Evolutionary conservation across 2,329 filamentous ascomycete species (phyloP).

Genomic region (Hyphodiscus sp.): DNA sequence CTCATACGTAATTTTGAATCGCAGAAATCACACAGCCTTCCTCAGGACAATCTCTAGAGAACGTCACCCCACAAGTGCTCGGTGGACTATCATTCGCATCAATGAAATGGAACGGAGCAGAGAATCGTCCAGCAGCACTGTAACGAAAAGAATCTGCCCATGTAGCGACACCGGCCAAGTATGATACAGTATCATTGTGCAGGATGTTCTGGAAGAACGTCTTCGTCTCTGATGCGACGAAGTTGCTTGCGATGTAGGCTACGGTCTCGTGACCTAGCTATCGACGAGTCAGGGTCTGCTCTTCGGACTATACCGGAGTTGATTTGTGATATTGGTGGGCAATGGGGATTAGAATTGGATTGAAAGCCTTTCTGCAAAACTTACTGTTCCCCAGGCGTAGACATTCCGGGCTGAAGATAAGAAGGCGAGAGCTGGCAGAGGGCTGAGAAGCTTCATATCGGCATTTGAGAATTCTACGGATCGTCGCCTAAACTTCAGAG

Average conservation of each 20-base stretch:
- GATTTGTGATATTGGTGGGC: no score
- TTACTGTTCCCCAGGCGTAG: not conserved
- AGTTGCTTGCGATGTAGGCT: slow-evolving; percentile 54
- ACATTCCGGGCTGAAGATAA: not conserved
- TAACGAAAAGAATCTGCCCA: slow-evolving; percentile 61
- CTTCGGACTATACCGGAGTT: no score
- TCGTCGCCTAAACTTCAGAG: not conserved
- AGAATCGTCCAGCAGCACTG: slow-evolving; percentile 55
- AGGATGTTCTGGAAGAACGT: slow-evolving; percentile 52
- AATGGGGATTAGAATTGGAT: no score
- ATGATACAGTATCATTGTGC: slow-evolving; percentile 46
- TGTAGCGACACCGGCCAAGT: slow-evolving; percentile 56
- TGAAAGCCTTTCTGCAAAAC: not conserved
- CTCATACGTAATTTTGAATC: slow-evolving; percentile 28
- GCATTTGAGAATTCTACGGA: not conserved
- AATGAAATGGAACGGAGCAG: slow-evolving; percentile 61
- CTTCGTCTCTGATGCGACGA: slow-evolving; percentile 51
- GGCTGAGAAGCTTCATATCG: not conserved
- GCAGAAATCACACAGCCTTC: slow-evolving; percentile 54
- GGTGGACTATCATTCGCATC: slow-evolving; percentile 60
- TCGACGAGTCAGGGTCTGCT: not conserved
- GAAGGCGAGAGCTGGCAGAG: not conserved
- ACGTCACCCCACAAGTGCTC: slow-evolving; percentile 48
- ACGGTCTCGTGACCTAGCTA: slow-evolving; percentile 57
- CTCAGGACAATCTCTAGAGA: slow-evolving; percentile 54